Percentiles rank a stretch among this genome's conserved stretches.
phyloP scores from a whole-genome alignment of 108 stramenopile species.

The Pseudonitzschia multiseries region DNA sequence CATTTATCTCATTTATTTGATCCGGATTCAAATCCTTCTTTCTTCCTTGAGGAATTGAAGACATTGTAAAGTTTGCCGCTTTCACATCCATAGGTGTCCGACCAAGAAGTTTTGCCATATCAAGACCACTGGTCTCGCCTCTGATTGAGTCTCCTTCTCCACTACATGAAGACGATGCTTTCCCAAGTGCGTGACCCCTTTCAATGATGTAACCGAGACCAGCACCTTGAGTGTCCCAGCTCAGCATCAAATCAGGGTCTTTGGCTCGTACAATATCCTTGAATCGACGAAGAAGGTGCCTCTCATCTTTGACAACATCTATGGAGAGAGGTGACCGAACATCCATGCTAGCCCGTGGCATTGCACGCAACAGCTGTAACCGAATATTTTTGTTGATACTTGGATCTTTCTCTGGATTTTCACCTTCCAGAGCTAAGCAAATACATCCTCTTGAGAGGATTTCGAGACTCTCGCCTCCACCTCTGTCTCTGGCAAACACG shows the following conservation, averaged over 20 bases:
- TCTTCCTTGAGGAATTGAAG: conserved; percentile 1
- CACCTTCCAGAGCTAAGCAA: conserved; percentile 53
- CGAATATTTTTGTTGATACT: conserved; percentile 17
- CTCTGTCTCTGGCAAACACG: conserved; percentile 72
- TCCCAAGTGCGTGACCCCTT: conserved; percentile 55
- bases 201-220: conserved; percentile 86
- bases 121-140: conserved; percentile 38
- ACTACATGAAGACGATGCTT: neutral
- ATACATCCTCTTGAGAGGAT: conserved; percentile 68
- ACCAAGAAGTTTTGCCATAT: conserved; percentile 81
- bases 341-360: conserved; percentile 51
- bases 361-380: conserved; percentile 21
- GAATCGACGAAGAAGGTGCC: conserved; percentile 59
- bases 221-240: conserved; percentile 86
- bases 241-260: conserved; percentile 82
- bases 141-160: neutral
- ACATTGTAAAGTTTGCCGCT: conserved; percentile 14
- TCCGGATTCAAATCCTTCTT: conserved; percentile 7
- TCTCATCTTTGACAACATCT: conserved; percentile 61
- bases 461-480: conserved; percentile 78
- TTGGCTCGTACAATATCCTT: conserved; percentile 65
- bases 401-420: conserved; percentile 19
- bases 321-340: conserved; percentile 40
- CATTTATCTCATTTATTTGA: conserved; percentile 21
- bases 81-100: conserved; percentile 50